phyloP scores from a whole-genome alignment of 192 early-diverging fungal species.

The Jimgerdemannia flammicorona region DNA sequence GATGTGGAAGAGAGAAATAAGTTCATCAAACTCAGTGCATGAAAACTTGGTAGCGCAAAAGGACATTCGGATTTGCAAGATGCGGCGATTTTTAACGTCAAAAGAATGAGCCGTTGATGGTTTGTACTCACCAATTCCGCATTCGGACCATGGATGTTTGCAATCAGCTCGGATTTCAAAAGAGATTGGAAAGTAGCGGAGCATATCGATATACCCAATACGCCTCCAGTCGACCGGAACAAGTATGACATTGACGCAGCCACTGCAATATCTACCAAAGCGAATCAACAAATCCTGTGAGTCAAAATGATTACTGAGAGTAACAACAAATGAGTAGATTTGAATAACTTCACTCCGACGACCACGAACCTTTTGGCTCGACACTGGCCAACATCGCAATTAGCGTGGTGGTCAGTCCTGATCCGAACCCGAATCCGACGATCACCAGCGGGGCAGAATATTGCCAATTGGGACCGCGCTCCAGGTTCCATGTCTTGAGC shows the following conservation, averaged over 20 bases:
- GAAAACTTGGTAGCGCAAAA: too few relatives aligned
- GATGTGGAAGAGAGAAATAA: background rate
- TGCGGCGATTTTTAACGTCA: too few relatives aligned
- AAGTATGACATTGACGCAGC: slow-evolving; percentile 49
- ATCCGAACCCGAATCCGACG: slow-evolving; percentile 51
- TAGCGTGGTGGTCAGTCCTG: slow-evolving; percentile 44
- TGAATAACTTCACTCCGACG: slow-evolving; percentile 19
- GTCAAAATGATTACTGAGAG: slow-evolving; percentile 19
- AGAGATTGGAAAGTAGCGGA: slow-evolving; percentile 40
- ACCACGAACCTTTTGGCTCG: slow-evolving; percentile 37
- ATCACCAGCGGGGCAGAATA: slow-evolving; percentile 38
- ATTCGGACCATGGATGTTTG: slow-evolving; percentile 24
- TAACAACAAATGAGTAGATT: slow-evolving; percentile 43
- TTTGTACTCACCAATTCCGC: slow-evolving; percentile 20
- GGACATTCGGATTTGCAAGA: too few relatives aligned
- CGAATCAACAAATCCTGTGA: slow-evolving; percentile 52
- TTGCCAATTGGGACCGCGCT: slow-evolving; percentile 38
- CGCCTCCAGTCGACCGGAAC: slow-evolving; percentile 47
- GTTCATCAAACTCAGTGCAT: background rate
- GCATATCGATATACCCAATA: slow-evolving; percentile 51
- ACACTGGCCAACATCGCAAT: slow-evolving; percentile 48
- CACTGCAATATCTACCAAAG: slow-evolving; percentile 41
- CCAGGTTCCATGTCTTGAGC: slow-evolving; percentile 50
- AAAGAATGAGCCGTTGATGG: background rate
- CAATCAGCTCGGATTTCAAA: slow-evolving; percentile 22